phyloP scores from a whole-genome alignment of 179 eudicot species.

The Gypsophila paniculata region DNA sequence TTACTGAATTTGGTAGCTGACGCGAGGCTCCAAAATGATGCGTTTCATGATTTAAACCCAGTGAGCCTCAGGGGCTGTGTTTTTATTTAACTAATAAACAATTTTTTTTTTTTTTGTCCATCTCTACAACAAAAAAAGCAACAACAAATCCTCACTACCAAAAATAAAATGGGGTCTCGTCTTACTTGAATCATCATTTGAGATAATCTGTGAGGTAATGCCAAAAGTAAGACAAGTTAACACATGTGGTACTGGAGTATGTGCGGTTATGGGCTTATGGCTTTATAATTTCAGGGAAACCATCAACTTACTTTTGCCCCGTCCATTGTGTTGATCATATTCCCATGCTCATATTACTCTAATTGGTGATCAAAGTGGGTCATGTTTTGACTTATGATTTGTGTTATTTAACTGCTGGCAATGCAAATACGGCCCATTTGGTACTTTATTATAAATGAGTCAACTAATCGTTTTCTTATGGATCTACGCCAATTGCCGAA shows the following conservation, averaged over 20 bases:
- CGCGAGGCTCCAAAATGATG: not conserved
- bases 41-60: not conserved
- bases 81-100: not conserved
- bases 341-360: no score
- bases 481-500: slow-evolving; percentile 22
- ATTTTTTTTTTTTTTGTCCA: not conserved
- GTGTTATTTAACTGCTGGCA: not conserved
- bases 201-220: not conserved
- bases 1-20: not conserved
- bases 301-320: no score
- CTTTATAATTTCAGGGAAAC: no score
- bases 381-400: not conserved
- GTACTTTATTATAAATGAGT: not conserved
- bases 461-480: slow-evolving; percentile 1
- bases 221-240: not conserved
- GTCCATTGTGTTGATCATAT: no score
- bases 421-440: not conserved
- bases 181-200: not conserved
- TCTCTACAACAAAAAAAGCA: not conserved
- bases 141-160: not conserved
- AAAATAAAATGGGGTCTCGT: not conserved
- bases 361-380: slow-evolving; percentile 1
- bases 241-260: no score
- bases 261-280: no score
- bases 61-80: not conserved